Percentiles rank a stretch among this genome's conserved stretches.
These are phyloP conservation scores for Hyphodiscus sp. DNA, from an alignment of 2,329 filamentous ascomycete species.

Conservation along the genomic window DNA sequence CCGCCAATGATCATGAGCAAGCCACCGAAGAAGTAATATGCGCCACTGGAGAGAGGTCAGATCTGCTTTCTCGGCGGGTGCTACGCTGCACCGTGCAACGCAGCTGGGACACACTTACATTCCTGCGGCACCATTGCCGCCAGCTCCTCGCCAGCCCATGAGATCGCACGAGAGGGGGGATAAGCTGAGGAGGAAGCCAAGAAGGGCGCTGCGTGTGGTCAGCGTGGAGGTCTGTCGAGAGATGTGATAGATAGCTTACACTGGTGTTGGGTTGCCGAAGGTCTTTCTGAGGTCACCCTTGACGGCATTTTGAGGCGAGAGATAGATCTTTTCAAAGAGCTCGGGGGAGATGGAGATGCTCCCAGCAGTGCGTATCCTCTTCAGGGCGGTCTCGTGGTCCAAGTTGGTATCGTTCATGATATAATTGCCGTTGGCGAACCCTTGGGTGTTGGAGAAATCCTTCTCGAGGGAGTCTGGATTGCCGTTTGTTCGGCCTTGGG, in stretches of 20 bases:
- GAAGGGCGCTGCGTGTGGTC: slow-evolving; percentile 36
- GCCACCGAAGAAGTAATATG: slow-evolving; percentile 47
- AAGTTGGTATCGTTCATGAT: slow-evolving; percentile 18
- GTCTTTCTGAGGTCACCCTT: slow-evolving; percentile 49
- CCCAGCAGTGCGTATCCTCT: slow-evolving; percentile 31
- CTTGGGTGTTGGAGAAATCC: slow-evolving; percentile 22
- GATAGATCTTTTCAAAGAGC: slow-evolving; percentile 58
- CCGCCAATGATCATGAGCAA: slow-evolving; percentile 45
- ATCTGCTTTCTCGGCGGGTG: too few relatives aligned
- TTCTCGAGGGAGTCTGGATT: slow-evolving; percentile 24
- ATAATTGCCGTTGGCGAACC: slow-evolving; percentile 14
- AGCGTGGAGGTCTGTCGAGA: neutral
- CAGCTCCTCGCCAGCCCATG: slow-evolving; percentile 50
- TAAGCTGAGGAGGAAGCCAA: slow-evolving; percentile 45
- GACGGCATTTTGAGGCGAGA: slow-evolving; percentile 46
- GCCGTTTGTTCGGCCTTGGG: neutral
- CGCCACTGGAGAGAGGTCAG: slow-evolving; percentile 31
- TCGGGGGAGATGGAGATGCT: slow-evolving; percentile 50
- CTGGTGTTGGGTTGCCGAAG: slow-evolving; percentile 55
- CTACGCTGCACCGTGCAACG: slow-evolving; percentile 3
- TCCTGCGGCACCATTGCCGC: slow-evolving; percentile 40
- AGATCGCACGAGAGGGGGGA: slow-evolving; percentile 44
- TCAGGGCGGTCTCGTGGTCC: slow-evolving; percentile 21
- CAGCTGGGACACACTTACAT: slow-evolving; percentile 34
- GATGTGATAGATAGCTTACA: slow-evolving; percentile 35